Percentiles rank a stretch among this genome's conserved stretches.
These are phyloP conservation scores for Dictyophora rubrovolvata DNA, from an alignment of 768 basidiomycete species.

Conservation along the genomic window DNA sequence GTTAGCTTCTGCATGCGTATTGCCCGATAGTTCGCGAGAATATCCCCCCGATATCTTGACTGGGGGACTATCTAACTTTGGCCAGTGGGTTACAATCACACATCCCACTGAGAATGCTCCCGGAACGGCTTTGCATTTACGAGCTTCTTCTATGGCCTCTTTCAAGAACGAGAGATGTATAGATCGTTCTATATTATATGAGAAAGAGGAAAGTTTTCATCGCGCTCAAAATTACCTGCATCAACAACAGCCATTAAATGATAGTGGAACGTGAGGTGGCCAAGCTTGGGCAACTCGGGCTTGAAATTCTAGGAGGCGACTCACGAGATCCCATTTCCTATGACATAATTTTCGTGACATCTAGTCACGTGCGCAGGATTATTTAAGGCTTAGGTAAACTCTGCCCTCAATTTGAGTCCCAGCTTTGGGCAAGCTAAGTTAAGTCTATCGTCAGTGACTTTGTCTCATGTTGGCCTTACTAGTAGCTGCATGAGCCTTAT, in stretches of 20 bases:
- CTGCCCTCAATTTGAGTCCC: too few species aligned
- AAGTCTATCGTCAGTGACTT: too few species aligned
- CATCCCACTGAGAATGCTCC: slow-evolving; percentile 93
- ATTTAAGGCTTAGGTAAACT: too few species aligned
- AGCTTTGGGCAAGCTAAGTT: too few species aligned
- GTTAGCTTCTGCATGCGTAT: slow-evolving; percentile 96
- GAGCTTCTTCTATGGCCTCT: slow-evolving; percentile 61
- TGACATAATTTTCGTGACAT: too few species aligned
- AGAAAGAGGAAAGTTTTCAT: background rate
- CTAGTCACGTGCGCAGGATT: too few species aligned
- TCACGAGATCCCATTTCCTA: too few species aligned
- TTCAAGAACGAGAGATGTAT: slow-evolving; percentile 38
- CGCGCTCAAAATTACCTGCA: background rate
- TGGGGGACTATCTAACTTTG: slow-evolving; percentile 27
- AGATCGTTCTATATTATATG: background rate
- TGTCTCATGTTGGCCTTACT: too few species aligned
- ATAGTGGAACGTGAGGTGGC: background rate
- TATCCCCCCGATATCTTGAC: slow-evolving; percentile 68
- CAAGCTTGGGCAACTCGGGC: too few species aligned
- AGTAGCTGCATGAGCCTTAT: too few species aligned
- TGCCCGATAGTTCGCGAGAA: slow-evolving; percentile 85
- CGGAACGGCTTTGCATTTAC: slow-evolving; percentile 53
- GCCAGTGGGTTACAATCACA: slow-evolving; percentile 46
- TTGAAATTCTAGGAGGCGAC: too few species aligned
- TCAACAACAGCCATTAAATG: background rate